Conservation (phyloP, 2,329 filamentous ascomycete genomes). For the Trichoderma sp. region DNA sequence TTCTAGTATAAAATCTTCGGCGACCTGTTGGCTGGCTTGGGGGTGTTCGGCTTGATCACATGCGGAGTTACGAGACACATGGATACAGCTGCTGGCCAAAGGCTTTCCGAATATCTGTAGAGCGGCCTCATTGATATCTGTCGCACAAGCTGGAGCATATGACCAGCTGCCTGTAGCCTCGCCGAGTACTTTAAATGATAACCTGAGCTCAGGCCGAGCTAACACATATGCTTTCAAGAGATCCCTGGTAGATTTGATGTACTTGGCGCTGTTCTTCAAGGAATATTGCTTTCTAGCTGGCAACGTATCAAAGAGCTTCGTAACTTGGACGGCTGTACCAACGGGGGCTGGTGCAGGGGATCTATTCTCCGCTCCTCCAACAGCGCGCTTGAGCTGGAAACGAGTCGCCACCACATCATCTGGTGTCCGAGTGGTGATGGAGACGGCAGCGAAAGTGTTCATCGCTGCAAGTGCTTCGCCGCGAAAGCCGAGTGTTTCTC, state of each 20-base stretch:
- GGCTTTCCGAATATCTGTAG: slow-evolving; percentile 63
- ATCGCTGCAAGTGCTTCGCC: slow-evolving; percentile 71
- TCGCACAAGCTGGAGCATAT: slow-evolving; percentile 57
- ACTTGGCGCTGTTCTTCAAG: slow-evolving; percentile 59
- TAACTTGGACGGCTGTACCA: slow-evolving; percentile 68
- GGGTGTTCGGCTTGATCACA: neutral
- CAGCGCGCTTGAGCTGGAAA: slow-evolving; percentile 45
- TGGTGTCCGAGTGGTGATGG: slow-evolving; percentile 64
- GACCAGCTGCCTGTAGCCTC: slow-evolving; percentile 56
- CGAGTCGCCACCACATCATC: slow-evolving; percentile 59
- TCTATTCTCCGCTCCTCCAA: slow-evolving; percentile 37
- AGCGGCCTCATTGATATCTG: slow-evolving; percentile 58
- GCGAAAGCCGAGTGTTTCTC: slow-evolving; percentile 70
- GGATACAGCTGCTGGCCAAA: slow-evolving; percentile 56
- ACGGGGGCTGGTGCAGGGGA: slow-evolving; percentile 53
- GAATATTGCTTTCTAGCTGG: slow-evolving; percentile 65
- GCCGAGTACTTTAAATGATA: slow-evolving; percentile 62
- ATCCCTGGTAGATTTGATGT: slow-evolving; percentile 58
- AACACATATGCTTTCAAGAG: slow-evolving; percentile 67
- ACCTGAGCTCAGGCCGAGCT: slow-evolving; percentile 62
- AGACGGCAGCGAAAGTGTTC: slow-evolving; percentile 60
- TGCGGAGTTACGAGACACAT: slow-evolving; percentile 30
- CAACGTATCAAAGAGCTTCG: slow-evolving; percentile 59
- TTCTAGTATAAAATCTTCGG: slow-evolving; percentile 46
- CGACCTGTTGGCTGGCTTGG: neutral